A percentile compares a stretch with the other conserved stretches of the same genome.
Conservation (phyloP, 2,329 filamentous ascomycete genomes). For the Fusarium pininemorale region DNA sequence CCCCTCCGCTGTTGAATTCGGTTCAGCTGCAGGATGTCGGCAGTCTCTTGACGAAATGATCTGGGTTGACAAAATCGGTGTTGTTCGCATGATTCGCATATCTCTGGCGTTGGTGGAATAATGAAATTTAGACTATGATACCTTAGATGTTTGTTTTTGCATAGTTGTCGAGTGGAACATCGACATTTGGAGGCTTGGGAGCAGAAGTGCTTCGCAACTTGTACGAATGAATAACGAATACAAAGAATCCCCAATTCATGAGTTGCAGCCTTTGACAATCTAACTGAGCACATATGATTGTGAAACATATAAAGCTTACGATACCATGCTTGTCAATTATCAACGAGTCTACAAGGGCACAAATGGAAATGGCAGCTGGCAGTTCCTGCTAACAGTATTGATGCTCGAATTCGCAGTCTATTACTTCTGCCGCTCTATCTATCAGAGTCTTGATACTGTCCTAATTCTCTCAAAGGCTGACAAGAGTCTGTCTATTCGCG, state of each 20-base stretch:
- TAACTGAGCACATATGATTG: not conserved
- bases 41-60: constrained; percentile 39
- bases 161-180: constrained; percentile 25
- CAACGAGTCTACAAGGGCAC: fast-evolving
- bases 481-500: too few species aligned
- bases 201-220: constrained; percentile 14
- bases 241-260: constrained; percentile 15
- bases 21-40: constrained; percentile 49
- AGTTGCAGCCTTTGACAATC: not conserved
- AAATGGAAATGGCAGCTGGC: fast-evolving
- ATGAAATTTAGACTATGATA: constrained; percentile 44
- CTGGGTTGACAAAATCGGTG: not conserved
- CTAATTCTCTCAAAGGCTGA: too few species aligned
- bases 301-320: not conserved
- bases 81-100: constrained; percentile 20
- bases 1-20: constrained; percentile 40
- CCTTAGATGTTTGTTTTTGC: constrained; percentile 42
- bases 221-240: constrained; percentile 37
- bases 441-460: not conserved
- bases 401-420: not conserved
- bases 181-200: constrained; percentile 14
- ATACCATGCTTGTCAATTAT: fast-evolving
- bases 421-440: not conserved
- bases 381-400: not conserved
- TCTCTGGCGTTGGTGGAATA: constrained; percentile 39